phyloP scores from a whole-genome alignment of 768 basidiomycete species.

The Dioszegia hungarica region DNA sequence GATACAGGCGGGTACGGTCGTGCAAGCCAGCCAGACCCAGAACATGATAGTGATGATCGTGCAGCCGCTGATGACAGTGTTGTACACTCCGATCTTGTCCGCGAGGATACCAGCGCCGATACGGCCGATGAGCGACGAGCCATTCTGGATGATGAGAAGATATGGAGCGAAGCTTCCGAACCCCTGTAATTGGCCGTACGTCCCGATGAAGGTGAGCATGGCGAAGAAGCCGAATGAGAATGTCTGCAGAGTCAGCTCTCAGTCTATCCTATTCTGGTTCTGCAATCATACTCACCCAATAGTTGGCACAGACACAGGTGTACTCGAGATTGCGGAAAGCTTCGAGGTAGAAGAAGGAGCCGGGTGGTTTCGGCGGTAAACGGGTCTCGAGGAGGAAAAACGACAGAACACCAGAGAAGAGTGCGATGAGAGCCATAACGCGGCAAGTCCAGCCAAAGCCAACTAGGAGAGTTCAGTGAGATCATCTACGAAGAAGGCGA shows the following conservation, averaged over 20 bases:
- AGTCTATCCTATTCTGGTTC: neutral
- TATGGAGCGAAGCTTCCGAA: constrained; percentile 19
- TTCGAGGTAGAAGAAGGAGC: constrained; percentile 21
- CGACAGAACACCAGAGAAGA: constrained; percentile 1
- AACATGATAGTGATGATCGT: constrained; percentile 6
- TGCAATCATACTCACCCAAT: constrained; percentile 6
- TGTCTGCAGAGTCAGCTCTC: constrained; percentile 4
- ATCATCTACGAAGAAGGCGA: too few relatives aligned
- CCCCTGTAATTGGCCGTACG: constrained; percentile 16
- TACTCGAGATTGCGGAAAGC: constrained; percentile 20
- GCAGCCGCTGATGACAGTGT: constrained; percentile 12
- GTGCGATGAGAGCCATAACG: constrained; percentile 21
- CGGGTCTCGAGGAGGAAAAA: constrained; percentile 25
- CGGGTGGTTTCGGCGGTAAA: constrained; percentile 28
- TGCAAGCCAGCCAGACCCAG: constrained; percentile 19
- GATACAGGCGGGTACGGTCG: constrained; percentile 1
- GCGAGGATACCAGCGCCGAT: constrained; percentile 9
- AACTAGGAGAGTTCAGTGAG: constrained; percentile 16
- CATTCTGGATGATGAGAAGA: constrained; percentile 16
- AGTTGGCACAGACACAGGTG: constrained; percentile 5
- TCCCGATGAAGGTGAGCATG: constrained; percentile 20
- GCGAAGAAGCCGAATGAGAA: constrained; percentile 21
- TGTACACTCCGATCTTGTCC: constrained; percentile 14
- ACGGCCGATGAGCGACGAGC: constrained; percentile 6
- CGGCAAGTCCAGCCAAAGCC: constrained; percentile 32